These are phyloP conservation scores for Juncus inflexus DNA, from an alignment of 176 grass and related monocot species.

Conservation along the genomic window DNA sequence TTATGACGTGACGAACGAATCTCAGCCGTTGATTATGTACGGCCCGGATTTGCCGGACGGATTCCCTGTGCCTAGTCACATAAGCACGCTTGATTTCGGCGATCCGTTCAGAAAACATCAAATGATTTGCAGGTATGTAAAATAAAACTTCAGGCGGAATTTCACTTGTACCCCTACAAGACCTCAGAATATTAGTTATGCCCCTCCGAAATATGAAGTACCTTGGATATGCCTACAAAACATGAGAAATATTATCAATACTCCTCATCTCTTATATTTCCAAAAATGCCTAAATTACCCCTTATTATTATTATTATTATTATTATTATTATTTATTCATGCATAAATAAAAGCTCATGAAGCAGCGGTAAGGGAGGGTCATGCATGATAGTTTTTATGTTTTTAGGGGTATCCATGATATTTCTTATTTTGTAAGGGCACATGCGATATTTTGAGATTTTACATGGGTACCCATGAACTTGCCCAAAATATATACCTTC, in stretches of 20 bases:
- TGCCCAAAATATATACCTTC: neutral
- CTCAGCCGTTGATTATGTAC: constrained; percentile 87
- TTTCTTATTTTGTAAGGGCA: too few relatives aligned
- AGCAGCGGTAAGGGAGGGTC: too few relatives aligned
- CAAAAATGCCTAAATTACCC: neutral
- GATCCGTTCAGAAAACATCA: constrained; percentile 89
- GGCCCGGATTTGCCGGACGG: constrained; percentile 69
- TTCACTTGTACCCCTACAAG: too few relatives aligned
- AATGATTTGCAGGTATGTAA: constrained; percentile 85
- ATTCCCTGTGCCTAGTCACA: constrained; percentile 45
- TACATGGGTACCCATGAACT: neutral
- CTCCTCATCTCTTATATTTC: constrained; percentile 11
- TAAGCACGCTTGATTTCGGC: constrained; percentile 80
- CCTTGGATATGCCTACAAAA: too few relatives aligned
- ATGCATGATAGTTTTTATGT: too few relatives aligned
- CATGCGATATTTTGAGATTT: neutral
- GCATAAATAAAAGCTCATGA: too few relatives aligned
- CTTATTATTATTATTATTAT: too few relatives aligned
- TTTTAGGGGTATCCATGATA: too few relatives aligned
- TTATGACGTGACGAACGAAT: constrained; percentile 83
- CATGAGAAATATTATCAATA: neutral
- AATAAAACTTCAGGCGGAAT: too few relatives aligned
- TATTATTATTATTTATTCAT: too few relatives aligned
- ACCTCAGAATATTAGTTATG: too few relatives aligned
- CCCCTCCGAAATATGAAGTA: too few relatives aligned